phyloP scores from a whole-genome alignment of 768 basidiomycete species.

The Asterophora lycoperdoides region DNA sequence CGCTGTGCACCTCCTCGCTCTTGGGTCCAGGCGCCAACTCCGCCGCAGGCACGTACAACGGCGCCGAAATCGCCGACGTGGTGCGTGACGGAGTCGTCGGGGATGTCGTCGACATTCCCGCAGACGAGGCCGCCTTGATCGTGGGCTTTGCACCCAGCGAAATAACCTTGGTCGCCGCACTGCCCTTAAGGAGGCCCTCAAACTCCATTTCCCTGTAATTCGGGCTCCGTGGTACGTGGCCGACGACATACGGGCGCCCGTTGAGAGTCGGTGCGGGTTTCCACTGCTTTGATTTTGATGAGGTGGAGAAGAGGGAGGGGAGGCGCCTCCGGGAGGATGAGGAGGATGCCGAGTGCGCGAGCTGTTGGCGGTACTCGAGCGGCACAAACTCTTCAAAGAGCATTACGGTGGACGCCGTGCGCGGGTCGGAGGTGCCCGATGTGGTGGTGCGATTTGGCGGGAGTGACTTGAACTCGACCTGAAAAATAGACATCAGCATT shows the following conservation, averaged over 20 bases:
- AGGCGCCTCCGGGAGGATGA: slow-evolving; percentile 53
- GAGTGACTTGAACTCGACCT: slow-evolving; percentile 88
- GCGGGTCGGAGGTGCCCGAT: slow-evolving; percentile 51
- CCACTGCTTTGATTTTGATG: slow-evolving; percentile 57
- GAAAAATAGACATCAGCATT: slow-evolving; percentile 1
- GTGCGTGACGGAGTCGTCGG: slow-evolving; percentile 8
- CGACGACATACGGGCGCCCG: slow-evolving; percentile 70
- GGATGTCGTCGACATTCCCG: not conserved
- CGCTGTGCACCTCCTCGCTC: slow-evolving; percentile 33
- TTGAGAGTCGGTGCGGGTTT: slow-evolving; percentile 81
- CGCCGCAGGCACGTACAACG: slow-evolving; percentile 19
- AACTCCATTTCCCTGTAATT: slow-evolving; percentile 70
- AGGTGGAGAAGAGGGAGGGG: slow-evolving; percentile 62
- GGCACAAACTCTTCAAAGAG: slow-evolving; percentile 96
- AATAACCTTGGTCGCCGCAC: slow-evolving; percentile 42
- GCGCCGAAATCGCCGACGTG: slow-evolving; percentile 18
- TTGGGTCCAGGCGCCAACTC: slow-evolving; percentile 22
- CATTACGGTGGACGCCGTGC: slow-evolving; percentile 68
- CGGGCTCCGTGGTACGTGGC: slow-evolving; percentile 48
- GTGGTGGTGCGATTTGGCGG: slow-evolving; percentile 39
- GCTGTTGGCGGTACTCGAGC: slow-evolving; percentile 74
- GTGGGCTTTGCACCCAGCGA: slow-evolving; percentile 29
- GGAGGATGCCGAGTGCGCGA: slow-evolving; percentile 40
- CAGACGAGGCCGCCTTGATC: slow-evolving; percentile 16
- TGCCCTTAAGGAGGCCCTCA: slow-evolving; percentile 64